Evolutionary conservation across 2,329 filamentous ascomycete genomes (phyloP).

Genomic region (Aplosporella prunicola): DNA sequence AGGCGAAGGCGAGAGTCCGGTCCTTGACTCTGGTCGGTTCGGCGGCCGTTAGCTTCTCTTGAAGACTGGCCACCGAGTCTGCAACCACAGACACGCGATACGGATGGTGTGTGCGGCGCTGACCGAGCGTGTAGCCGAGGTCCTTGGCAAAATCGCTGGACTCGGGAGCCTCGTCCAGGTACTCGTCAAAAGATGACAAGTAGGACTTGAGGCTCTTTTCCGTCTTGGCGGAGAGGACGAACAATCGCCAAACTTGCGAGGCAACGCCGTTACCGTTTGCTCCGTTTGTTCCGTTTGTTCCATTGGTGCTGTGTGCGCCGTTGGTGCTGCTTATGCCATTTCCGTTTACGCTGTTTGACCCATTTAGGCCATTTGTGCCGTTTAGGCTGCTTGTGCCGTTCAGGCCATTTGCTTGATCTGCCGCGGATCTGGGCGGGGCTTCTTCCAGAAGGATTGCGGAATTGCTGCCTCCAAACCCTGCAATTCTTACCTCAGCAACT

Average conservation of each 20-base stretch:
- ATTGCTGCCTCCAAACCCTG: too few species aligned
- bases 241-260: too few species aligned
- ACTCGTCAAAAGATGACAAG: slow-evolving; percentile 4
- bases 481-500: too few species aligned
- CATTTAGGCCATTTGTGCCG: slow-evolving; percentile 9
- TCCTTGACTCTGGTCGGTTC: slow-evolving; percentile 6
- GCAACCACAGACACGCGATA: slow-evolving; percentile 5
- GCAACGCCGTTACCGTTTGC: too few species aligned
- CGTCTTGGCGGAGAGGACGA: slow-evolving; percentile 8
- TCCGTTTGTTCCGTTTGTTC: too few species aligned
- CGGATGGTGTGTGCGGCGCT: slow-evolving; percentile 5
- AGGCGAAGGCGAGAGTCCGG: slow-evolving; percentile 18
- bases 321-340: background rate
- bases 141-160: slow-evolving; percentile 10
- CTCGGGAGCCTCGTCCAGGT: slow-evolving; percentile 10
- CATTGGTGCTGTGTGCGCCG: too few species aligned
- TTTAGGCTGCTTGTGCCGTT: too few species aligned
- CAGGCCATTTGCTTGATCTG: too few species aligned
- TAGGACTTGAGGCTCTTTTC: slow-evolving; percentile 1
- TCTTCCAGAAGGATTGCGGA: too few species aligned
- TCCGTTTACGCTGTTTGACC: slow-evolving; percentile 1
- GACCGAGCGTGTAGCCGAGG: slow-evolving; percentile 7
- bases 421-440: too few species aligned
- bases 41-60: background rate
- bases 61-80: slow-evolving; percentile 3